A percentile compares a stretch with the other conserved stretches of the same genome.
Conservation (phyloP, 2,329 filamentous ascomycete genomes). For the Stagonosporopsis rhizophila region DNA sequence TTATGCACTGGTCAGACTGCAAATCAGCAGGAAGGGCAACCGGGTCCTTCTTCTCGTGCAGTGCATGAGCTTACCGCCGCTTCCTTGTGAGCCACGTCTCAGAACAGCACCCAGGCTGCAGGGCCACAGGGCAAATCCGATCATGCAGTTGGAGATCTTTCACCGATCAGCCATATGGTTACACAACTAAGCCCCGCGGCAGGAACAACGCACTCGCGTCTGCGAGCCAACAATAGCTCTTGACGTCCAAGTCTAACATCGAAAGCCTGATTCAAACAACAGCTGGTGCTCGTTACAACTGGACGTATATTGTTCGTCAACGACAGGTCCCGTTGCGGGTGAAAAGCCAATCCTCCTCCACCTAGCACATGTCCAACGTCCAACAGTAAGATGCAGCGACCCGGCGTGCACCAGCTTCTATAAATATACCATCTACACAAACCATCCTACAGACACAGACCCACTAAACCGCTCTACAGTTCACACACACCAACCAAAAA, state of each 20-base stretch:
- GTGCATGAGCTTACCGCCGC: no score
- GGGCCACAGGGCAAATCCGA: neutral
- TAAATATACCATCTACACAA: no score
- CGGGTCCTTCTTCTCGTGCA: neutral
- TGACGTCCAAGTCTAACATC: neutral
- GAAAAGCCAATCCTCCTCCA: neutral
- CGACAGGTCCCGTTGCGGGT: neutral
- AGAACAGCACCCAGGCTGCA: neutral
- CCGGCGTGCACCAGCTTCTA: no score
- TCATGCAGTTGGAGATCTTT: slow-evolving; percentile 13
- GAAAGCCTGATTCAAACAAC: neutral
- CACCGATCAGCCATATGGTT: slow-evolving; percentile 10
- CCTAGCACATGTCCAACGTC: neutral
- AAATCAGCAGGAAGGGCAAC: no score
- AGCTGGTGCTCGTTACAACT: neutral
- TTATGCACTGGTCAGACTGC: neutral
- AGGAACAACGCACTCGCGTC: slow-evolving; percentile 8
- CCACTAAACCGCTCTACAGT: no score
- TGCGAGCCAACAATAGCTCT: neutral
- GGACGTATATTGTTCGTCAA: neutral
- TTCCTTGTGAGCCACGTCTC: no score
- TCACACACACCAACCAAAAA: no score
- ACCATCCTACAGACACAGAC: no score
- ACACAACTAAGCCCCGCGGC: slow-evolving; percentile 5
- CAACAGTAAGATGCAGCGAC: neutral